Evolutionary conservation across 75 land plant species (phyloP).

Genomic region (Pinus taeda): DNA sequence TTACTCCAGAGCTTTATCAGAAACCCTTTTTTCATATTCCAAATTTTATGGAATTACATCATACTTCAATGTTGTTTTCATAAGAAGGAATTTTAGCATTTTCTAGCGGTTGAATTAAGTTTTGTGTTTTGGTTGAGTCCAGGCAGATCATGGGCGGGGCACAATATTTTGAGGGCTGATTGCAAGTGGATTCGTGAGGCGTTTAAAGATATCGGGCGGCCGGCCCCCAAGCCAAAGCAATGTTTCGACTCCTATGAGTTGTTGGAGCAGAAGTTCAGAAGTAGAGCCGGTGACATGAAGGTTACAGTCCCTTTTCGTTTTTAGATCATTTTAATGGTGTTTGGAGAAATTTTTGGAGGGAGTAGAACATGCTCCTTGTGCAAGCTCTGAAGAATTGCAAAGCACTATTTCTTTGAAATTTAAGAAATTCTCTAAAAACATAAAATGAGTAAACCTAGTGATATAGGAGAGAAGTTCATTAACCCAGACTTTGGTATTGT

Average conservation of each 20-base stretch:
- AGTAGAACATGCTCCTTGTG: neutral
- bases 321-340: too few species aligned
- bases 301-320: slow-evolving; percentile 16
- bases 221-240: slow-evolving; percentile 60
- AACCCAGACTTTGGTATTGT: too few species aligned
- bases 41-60: neutral
- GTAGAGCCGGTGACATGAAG: slow-evolving; percentile 91
- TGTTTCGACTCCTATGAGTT: slow-evolving; percentile 69
- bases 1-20: neutral
- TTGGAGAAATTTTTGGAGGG: neutral
- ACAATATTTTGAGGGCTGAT: slow-evolving; percentile 74
- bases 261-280: slow-evolving; percentile 68
- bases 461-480: too few species aligned
- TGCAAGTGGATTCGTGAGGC: slow-evolving; percentile 76
- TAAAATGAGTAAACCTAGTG: too few species aligned
- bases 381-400: neutral
- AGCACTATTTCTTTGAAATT: too few species aligned
- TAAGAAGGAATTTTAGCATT: too few species aligned
- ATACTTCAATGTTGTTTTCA: neutral
- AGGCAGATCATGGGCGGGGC: slow-evolving; percentile 93
- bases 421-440: too few species aligned
- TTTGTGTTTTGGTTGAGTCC: neutral
- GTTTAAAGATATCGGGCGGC: slow-evolving; percentile 49
- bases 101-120: neutral
- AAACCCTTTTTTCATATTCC: neutral